Conservation (phyloP, 768 basidiomycete genomes). For the Suillus tomentosus region DNA sequence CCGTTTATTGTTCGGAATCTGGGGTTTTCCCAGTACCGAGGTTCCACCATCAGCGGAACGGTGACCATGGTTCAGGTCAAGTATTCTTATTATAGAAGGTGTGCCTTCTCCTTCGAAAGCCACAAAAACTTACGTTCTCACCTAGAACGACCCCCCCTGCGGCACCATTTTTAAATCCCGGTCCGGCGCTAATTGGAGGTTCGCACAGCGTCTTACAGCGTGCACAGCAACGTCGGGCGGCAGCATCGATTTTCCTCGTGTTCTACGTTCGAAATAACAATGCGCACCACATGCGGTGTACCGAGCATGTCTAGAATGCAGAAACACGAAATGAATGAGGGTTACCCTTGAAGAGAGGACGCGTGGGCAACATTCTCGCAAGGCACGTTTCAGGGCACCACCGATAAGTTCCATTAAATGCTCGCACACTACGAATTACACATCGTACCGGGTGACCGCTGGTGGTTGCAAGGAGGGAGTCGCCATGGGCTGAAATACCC, state of each 20-base stretch:
- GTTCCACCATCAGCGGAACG: neutral
- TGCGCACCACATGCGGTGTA: neutral
- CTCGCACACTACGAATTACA: neutral
- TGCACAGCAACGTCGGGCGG: neutral
- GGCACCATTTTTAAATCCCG: neutral
- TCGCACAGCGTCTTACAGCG: neutral
- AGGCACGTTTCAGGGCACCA: conserved; percentile 4
- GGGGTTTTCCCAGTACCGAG: neutral
- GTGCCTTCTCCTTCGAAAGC: neutral
- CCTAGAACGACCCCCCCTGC: neutral
- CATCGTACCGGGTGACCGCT: neutral
- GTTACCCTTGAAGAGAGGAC: neutral
- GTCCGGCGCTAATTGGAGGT: neutral
- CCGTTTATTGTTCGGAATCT: neutral
- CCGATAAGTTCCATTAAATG: neutral
- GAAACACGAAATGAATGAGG: neutral
- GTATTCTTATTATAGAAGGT: neutral
- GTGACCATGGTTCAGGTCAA: neutral
- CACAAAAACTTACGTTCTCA: neutral
- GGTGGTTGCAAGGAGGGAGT: conserved; percentile 3
- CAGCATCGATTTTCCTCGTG: neutral
- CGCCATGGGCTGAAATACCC: neutral
- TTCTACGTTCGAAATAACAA: conserved; percentile 1
- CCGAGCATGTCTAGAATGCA: conserved; percentile 2
- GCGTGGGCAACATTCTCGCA: neutral